Percentiles rank a stretch among this genome's conserved stretches.
Evolutionary conservation across 2,329 filamentous ascomycete species (phyloP).

Genomic region (Beauveria caledonica): DNA sequence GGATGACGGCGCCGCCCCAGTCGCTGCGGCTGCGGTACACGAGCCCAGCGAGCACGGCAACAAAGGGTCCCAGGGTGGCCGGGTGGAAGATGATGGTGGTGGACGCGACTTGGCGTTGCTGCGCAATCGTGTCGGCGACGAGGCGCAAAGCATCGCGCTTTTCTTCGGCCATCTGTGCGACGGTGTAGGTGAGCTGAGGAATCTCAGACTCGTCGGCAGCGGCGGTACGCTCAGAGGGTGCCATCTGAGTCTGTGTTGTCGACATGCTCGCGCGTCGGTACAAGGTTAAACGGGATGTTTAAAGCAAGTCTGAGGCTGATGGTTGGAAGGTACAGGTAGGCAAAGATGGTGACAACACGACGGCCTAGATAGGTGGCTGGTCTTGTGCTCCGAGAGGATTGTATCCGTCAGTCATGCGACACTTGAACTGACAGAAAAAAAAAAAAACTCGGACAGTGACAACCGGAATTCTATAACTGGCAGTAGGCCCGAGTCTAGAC

Average conservation of each 20-base stretch:
- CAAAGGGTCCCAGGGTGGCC: slow-evolving; percentile 37
- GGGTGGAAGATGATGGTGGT: slow-evolving; percentile 57
- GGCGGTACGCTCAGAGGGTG: neutral
- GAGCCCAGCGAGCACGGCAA: slow-evolving; percentile 28
- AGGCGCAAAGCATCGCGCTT: slow-evolving; percentile 61
- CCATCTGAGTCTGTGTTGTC: neutral
- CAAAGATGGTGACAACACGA: neutral
- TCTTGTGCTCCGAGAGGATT: neutral
- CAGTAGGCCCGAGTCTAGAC: neutral
- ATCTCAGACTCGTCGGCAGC: slow-evolving; percentile 21
- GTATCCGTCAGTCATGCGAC: neutral
- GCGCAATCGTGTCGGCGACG: slow-evolving; percentile 71
- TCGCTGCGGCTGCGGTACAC: slow-evolving; percentile 38
- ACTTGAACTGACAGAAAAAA: neutral
- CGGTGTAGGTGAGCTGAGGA: slow-evolving; percentile 53
- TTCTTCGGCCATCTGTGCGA: slow-evolving; percentile 45
- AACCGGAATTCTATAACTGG: neutral
- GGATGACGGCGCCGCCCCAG: slow-evolving; percentile 43
- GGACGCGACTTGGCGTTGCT: slow-evolving; percentile 66
- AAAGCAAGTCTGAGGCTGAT: neutral
- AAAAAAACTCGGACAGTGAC: neutral
- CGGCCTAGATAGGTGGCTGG: neutral
- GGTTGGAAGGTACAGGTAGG: neutral
- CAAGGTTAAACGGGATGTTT: neutral
- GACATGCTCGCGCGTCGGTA: neutral